phyloP scores from a whole-genome alignment of 129 eudicot genomes.

The Helianthus tuberosus region DNA sequence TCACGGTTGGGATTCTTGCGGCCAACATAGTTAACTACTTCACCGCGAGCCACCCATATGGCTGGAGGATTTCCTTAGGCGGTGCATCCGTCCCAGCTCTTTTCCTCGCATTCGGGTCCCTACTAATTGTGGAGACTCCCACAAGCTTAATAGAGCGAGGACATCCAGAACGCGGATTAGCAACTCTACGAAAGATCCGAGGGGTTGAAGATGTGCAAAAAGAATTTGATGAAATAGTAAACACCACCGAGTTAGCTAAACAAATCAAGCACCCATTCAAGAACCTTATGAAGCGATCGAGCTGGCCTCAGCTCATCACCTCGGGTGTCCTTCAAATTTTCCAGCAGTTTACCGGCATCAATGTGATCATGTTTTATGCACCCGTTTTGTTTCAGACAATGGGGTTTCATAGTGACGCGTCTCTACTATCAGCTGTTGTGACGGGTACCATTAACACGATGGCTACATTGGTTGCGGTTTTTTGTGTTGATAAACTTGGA shows the following conservation, averaged over 20 bases:
- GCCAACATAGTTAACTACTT: conserved; percentile 55
- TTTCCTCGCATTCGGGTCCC: conserved; percentile 59
- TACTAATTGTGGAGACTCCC: conserved; percentile 57
- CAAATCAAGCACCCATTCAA: conserved; percentile 53
- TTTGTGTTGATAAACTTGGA: conserved; percentile 56
- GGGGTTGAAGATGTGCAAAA: conserved; percentile 57
- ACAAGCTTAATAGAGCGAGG: conserved; percentile 64
- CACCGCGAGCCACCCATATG: conserved; percentile 43
- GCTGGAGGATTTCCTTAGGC: conserved; percentile 70
- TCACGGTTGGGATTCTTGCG: conserved; percentile 58
- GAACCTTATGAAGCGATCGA: conserved; percentile 41
- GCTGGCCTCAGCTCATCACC: conserved; percentile 48
- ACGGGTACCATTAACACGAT: conserved; percentile 47
- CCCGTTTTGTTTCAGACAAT: conserved; percentile 74
- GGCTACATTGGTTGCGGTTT: conserved; percentile 52
- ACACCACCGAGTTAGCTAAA: conserved; percentile 45
- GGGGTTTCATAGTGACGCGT: conserved; percentile 56
- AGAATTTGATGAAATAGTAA: conserved; percentile 47
- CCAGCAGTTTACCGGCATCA: conserved; percentile 78
- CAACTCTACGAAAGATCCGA: conserved; percentile 44
- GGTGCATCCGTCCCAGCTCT: conserved; percentile 68
- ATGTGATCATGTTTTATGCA: conserved; percentile 75
- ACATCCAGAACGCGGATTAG: conserved; percentile 27
- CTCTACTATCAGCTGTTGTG: conserved; percentile 57
- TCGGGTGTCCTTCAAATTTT: conserved; percentile 51